Base-by-base conservation (phyloP, 257 asterid genomes). In the Catharanthus roseus region DNA sequence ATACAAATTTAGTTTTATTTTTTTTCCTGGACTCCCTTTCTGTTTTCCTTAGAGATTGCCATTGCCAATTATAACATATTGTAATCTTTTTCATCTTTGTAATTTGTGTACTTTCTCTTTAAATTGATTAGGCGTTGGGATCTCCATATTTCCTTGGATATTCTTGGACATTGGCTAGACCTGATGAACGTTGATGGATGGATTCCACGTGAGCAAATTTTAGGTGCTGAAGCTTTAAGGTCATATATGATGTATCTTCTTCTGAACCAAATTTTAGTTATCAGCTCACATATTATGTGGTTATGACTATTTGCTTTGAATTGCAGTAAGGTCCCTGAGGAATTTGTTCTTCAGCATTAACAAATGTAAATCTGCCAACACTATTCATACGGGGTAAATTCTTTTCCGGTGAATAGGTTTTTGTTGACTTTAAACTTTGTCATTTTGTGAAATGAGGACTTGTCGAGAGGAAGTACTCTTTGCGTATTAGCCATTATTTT, bases 131-230 rank as follows among this genome's bases (percentile, higher is more conserved):
- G 99, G 99, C 97, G 96, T 73, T 95, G 99, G 97, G 99, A 95
- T 84, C 81, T 85, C 78, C 84, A 74, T 63, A 89, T 95, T 82
- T 86, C 90, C 74, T 78, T 95, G 87, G 99, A 95, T 77, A 88
- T 95, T 21, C 70, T 95, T 31, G 99, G 99, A 65, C 97, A 95
- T 77, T 95, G 99, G 99, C 78, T 95, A 77, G 97, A 95, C 78
- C 86, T 95, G 82, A 91, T 91, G 96, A 95, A 95, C 78, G 82
- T 85, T 73, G 97, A 95, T 83, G 99, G 99, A 69, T 95, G 99
- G 97, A 95, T 95, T 77, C 99, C 99, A 44, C 97, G 99, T 34
- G 99, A 95, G 83, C 97, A 91, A 79, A 95, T 95, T 78, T 85
- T 95, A 85, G 99, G 99, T 56, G 88, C 95, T 72, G 99, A 95